phyloP scores from a whole-genome alignment of 2,329 filamentous ascomycete species.

The Sporothrix mexicana region DNA sequence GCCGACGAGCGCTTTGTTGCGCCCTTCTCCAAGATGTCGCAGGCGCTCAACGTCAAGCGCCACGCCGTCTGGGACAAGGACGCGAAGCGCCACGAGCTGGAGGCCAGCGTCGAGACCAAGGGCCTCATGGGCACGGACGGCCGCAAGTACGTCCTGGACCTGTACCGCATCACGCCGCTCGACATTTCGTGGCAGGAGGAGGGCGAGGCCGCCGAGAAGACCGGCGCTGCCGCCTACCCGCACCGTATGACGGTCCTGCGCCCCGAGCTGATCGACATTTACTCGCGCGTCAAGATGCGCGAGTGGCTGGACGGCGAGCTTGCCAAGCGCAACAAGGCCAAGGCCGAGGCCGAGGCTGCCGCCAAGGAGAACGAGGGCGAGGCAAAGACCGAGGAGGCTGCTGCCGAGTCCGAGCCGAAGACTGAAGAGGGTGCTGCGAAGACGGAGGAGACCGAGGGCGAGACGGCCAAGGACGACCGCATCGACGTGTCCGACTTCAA shows the following conservation, averaged over 20 bases:
- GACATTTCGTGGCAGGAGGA: slow-evolving; percentile 92
- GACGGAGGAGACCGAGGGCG: slow-evolving; percentile 45
- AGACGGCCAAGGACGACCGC: slow-evolving; percentile 56
- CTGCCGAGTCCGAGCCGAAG: slow-evolving; percentile 46
- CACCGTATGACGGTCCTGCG: slow-evolving; percentile 96
- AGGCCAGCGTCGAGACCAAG: slow-evolving; percentile 97
- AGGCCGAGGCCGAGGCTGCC: slow-evolving; percentile 37
- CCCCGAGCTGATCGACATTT: slow-evolving; percentile 85
- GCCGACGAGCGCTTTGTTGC: slow-evolving; percentile 84
- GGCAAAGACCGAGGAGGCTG: slow-evolving; percentile 50
- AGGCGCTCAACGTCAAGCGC: slow-evolving; percentile 88
- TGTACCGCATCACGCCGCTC: slow-evolving; percentile 92
- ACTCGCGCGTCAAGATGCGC: slow-evolving; percentile 83
- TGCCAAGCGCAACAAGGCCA: slow-evolving; percentile 61
- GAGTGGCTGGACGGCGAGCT: slow-evolving; percentile 86
- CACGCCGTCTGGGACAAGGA: slow-evolving; percentile 99
- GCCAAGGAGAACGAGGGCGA: slow-evolving; percentile 61
- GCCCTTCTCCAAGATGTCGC: slow-evolving; percentile 88
- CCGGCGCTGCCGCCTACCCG: slow-evolving; percentile 69
- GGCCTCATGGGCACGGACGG: slow-evolving; percentile 96
- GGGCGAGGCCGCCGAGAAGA: slow-evolving; percentile 51
- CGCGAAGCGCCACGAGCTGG: slow-evolving; percentile 83
- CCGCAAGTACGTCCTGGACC: slow-evolving; percentile 93
- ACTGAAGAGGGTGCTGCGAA: slow-evolving; percentile 46
- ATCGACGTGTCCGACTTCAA: slow-evolving; percentile 88